phyloP scores from a whole-genome alignment of 257 asterid genomes.

The Solanum etuberosum region DNA sequence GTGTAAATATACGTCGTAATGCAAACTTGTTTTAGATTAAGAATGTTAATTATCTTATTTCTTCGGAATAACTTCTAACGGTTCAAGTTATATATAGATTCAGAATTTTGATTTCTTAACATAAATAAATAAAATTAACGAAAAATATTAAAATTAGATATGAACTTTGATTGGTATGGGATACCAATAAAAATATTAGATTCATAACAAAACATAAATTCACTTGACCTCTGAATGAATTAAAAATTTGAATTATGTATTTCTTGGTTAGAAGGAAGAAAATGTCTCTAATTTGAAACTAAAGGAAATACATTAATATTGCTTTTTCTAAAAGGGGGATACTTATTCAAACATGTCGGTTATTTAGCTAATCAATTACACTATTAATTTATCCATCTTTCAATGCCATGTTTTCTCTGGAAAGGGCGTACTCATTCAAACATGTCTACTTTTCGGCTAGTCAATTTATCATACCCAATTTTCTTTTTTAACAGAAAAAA shows the following conservation, averaged over 20 bases:
- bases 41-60: not conserved
- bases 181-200: no score
- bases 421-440: not conserved
- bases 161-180: no score
- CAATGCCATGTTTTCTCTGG: not conserved
- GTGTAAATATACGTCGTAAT: not conserved
- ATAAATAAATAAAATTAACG: not conserved
- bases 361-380: not conserved
- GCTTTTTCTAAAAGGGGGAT: not conserved
- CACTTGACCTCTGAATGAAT: not conserved
- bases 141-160: not conserved
- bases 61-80: not conserved
- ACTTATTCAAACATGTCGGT: not conserved
- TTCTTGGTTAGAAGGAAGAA: not conserved
- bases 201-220: no score
- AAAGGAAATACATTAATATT: not conserved
- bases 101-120: not conserved
- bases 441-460: not conserved
- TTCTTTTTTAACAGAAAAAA: not conserved
- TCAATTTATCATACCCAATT: not conserved
- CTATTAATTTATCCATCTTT: not conserved
- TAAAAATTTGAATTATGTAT: not conserved
- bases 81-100: not conserved
- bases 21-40: not conserved
- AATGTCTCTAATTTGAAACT: not conserved